phyloP scores from a whole-genome alignment of 371 early-diverging fungal genomes.

The Lichtheimia ornata region DNA sequence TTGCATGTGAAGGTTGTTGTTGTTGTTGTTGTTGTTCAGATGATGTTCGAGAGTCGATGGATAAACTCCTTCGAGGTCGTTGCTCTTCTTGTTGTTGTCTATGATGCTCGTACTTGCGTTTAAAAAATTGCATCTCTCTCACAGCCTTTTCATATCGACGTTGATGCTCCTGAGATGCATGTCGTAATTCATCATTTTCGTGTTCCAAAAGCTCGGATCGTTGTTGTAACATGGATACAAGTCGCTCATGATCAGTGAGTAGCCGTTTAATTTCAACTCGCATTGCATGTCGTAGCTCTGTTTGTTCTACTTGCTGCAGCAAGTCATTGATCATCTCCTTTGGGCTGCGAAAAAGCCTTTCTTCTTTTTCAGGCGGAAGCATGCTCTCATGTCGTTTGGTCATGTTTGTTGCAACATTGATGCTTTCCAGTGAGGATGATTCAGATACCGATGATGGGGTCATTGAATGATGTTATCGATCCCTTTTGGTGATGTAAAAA shows the following conservation, averaged over 20 bases:
- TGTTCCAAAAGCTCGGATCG: slow-evolving; percentile 23
- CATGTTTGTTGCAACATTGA: too few species aligned
- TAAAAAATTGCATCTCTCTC: slow-evolving; percentile 50
- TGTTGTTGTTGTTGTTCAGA: slow-evolving; percentile 11
- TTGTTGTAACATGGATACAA: slow-evolving; percentile 31
- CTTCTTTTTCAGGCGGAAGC: slow-evolving; percentile 6
- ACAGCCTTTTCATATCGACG: slow-evolving; percentile 51
- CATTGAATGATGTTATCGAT: too few species aligned
- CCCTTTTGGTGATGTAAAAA: too few species aligned
- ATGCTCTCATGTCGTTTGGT: too few species aligned
- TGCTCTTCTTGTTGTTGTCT: slow-evolving; percentile 12
- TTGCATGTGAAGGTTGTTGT: background rate
- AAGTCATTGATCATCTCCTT: slow-evolving; percentile 20
- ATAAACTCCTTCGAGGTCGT: slow-evolving; percentile 19
- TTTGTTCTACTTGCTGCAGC: slow-evolving; percentile 23
- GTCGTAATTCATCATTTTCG: slow-evolving; percentile 31
- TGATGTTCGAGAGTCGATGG: slow-evolving; percentile 20
- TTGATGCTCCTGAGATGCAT: slow-evolving; percentile 31
- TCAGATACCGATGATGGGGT: too few species aligned
- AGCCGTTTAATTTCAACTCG: slow-evolving; percentile 25
- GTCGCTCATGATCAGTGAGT: slow-evolving; percentile 30
- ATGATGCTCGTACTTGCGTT: slow-evolving; percentile 29
- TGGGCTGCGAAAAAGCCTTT: slow-evolving; percentile 15
- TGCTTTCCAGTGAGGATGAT: too few species aligned
- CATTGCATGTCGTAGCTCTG: slow-evolving; percentile 22